These are phyloP conservation scores for Floccularia luteovirens DNA, from an alignment of 768 basidiomycete species.

Conservation along the genomic window DNA sequence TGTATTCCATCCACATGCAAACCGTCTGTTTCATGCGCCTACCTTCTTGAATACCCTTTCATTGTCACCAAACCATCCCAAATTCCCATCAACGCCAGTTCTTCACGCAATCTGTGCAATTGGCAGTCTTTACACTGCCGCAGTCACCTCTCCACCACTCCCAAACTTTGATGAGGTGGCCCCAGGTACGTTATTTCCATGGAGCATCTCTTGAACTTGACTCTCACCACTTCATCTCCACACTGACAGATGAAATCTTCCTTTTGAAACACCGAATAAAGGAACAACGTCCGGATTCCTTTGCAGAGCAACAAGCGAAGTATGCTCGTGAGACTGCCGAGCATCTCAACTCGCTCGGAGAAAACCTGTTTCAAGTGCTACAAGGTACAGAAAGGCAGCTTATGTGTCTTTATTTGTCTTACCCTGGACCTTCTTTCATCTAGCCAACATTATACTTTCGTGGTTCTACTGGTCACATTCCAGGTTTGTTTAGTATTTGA, in stretches of 20 bases:
- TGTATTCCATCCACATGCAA: slow-evolving; percentile 65
- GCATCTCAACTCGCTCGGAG: slow-evolving; percentile 37
- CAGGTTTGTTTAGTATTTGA: slow-evolving; percentile 30
- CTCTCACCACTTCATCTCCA: slow-evolving; percentile 2
- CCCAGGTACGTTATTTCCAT: slow-evolving; percentile 23
- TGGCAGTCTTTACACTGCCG: slow-evolving; percentile 69
- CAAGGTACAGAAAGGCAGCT: slow-evolving; percentile 37
- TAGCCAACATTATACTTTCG: slow-evolving; percentile 55
- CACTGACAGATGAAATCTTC: slow-evolving; percentile 44
- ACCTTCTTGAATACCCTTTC: slow-evolving; percentile 60
- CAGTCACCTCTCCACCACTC: slow-evolving; percentile 47
- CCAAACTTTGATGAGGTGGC: slow-evolving; percentile 40
- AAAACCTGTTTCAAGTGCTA: slow-evolving; percentile 48
- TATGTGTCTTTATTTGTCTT: background rate
- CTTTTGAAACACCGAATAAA: slow-evolving; percentile 33
- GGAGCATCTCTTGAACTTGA: too few species aligned
- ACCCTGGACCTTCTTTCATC: background rate
- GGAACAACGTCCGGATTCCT: slow-evolving; percentile 45
- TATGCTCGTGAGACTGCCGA: slow-evolving; percentile 45
- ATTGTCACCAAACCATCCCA: slow-evolving; percentile 58
- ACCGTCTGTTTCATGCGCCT: slow-evolving; percentile 59
- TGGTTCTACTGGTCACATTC: slow-evolving; percentile 77
- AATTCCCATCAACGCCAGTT: slow-evolving; percentile 64
- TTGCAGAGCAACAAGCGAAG: slow-evolving; percentile 59
- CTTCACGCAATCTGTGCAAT: slow-evolving; percentile 86